Percentiles rank a stretch among this genome's conserved stretches.
These are phyloP conservation scores for Cylindrotheca fusiformis DNA, from an alignment of 108 stramenopile species.

Conservation along the genomic window DNA sequence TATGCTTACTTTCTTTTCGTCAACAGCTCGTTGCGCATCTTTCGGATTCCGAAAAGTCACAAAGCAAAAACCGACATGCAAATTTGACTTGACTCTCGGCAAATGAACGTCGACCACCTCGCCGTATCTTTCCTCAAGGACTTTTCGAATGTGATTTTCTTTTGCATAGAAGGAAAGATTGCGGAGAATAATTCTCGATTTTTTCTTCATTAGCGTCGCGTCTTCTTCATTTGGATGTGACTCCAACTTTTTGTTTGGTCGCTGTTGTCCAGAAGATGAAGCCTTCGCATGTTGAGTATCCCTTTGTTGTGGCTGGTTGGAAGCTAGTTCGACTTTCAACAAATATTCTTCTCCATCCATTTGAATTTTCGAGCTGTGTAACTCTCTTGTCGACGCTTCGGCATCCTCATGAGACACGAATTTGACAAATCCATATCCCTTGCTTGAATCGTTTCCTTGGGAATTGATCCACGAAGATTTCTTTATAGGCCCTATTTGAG, in stretches of 20 bases:
- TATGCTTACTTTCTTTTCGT: conserved; percentile 38
- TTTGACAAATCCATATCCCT: conserved; percentile 75
- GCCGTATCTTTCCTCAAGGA: conserved; percentile 69
- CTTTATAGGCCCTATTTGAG: conserved; percentile 83
- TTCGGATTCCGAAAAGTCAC: conserved; percentile 74
- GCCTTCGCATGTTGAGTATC: conserved; percentile 2
- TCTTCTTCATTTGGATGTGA: conserved; percentile 3
- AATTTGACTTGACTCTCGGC: conserved; percentile 57
- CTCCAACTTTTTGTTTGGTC: neutral
- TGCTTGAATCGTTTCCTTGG: conserved; percentile 16
- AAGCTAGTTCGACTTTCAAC: conserved; percentile 61
- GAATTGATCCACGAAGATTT: conserved; percentile 68
- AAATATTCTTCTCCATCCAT: conserved; percentile 50
- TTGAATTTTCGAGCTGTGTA: conserved; percentile 45
- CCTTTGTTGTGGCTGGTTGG: conserved; percentile 7
- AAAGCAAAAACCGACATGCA: conserved; percentile 92
- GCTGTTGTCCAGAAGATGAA: conserved; percentile 7
- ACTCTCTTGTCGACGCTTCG: conserved; percentile 37
- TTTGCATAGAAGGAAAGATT: conserved; percentile 87
- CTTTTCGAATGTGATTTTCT: conserved; percentile 58
- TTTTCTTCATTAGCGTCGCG: conserved; percentile 45
- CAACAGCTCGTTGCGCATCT: conserved; percentile 73
- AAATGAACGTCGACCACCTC: conserved; percentile 72
- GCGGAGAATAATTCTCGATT: conserved; percentile 83
- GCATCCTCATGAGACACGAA: conserved; percentile 71